Evolutionary conservation across 148 eudicot genomes (phyloP).

Genomic region (Oxyria digyna): DNA sequence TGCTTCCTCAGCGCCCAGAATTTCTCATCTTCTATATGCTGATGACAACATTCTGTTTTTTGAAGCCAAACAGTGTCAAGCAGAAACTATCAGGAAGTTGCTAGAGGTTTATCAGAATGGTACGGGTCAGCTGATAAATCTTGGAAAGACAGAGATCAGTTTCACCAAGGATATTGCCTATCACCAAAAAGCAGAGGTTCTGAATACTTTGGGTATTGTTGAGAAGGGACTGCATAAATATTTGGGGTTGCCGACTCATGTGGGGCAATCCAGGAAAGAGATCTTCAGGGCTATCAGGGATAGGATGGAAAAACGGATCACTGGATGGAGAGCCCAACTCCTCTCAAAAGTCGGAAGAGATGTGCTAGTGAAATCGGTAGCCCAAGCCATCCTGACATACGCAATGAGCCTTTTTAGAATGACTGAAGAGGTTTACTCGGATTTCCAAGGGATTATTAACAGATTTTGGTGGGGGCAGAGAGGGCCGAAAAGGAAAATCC

Average conservation of each 20-base stretch:
- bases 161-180: no score
- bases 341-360: not conserved
- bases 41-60: conserved; percentile 9
- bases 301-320: not conserved
- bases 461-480: not conserved
- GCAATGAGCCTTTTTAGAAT: not conserved
- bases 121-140: not conserved
- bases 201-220: no score
- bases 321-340: not conserved
- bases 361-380: not conserved
- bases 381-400: not conserved
- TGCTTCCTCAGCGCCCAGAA: not conserved
- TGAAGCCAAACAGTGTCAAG: not conserved
- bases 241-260: not conserved
- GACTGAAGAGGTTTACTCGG: not conserved
- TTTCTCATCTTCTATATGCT: not conserved
- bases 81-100: not conserved
- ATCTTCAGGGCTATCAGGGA: not conserved
- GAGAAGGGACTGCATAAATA: not conserved
- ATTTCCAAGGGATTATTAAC: not conserved
- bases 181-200: no score
- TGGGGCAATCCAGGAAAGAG: not conserved
- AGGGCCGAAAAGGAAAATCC: not conserved
- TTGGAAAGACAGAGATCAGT: not conserved
- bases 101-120: not conserved